Evolutionary conservation across 352 stramenopile genomes (phyloP), one percentile per base, ranked within the genome.

Genomic region (Phytopythium montanum): DNA sequence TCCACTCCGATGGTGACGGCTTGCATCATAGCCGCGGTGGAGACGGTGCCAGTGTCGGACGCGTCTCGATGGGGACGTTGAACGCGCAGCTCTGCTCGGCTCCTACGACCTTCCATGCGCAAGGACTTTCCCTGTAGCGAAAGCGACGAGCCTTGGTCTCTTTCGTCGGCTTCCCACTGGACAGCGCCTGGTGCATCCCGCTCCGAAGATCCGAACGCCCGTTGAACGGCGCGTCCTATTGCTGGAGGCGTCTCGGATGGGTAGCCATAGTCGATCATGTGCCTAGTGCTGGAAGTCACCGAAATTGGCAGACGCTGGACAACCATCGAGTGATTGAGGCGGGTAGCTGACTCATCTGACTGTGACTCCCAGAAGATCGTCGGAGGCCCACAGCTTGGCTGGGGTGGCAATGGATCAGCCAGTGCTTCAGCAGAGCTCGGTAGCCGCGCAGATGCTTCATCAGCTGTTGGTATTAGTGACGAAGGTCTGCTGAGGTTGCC

Each of bases 331-430:
- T 56, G 13, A 2, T 46, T 25, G 12, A 9, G 36, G 12, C 4
- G 50, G n/a, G 12, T 6, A 9, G n/a, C 29, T 44, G 25, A 5
- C 2, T 1, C n/a, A 7, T 10, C 19, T 25, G 23, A 6, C 13
- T 56, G 33, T 6, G 21, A 34, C 34, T 56, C 51, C 51, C 51
- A 56, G 9, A 56, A 23, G 0, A 56, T 46, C 21, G 46, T 12
- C 21, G 51, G 51, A 5, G n/a, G 25, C 6, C 21, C 21, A 18
- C 3, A 16, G 33, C 8, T 18, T 56, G 33, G 51, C 1, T 42
- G 9, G 3, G n/a, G n/a, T 6, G 13, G 51, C 23, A 5, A 8
- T 1, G 19, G 25, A 18, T 36, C 23, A 8, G 23, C 21, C 25
- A 6, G n/a, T n/a, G n/a, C 26, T 6, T 14, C 45, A 34, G 25